phyloP scores from a whole-genome alignment of 1,139 yeast genomes.

The Blastobotrys ciferrii region DNA sequence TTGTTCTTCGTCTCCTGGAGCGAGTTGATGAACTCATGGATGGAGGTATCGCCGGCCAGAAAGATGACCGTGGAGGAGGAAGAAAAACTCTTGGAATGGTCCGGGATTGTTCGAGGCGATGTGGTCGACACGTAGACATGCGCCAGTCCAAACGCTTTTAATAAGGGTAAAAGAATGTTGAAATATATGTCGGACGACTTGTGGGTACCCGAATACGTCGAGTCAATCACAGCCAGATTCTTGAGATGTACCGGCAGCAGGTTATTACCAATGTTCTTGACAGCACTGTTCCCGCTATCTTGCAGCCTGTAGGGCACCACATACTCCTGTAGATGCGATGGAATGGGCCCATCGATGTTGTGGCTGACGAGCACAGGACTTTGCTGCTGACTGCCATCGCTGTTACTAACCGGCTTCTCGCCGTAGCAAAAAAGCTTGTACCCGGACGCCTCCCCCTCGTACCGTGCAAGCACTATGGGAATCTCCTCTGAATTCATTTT shows the following conservation, averaged over 20 bases:
- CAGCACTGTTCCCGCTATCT: background rate
- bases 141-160: constrained; percentile 34
- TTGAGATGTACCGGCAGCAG: constrained; percentile 27
- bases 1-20: constrained; percentile 31
- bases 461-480: constrained; percentile 15
- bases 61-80: constrained; percentile 50
- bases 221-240: constrained; percentile 36
- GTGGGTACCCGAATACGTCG: constrained; percentile 34
- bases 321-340: constrained; percentile 16
- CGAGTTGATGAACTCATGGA: constrained; percentile 70
- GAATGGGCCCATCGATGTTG: constrained; percentile 15
- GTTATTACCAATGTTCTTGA: constrained; percentile 3
- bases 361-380: constrained; percentile 17
- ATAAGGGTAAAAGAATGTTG: constrained; percentile 33
- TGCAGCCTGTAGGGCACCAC: constrained; percentile 18
- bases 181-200: constrained; percentile 32
- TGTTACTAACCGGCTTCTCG: constrained; percentile 8
- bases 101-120: constrained; percentile 32
- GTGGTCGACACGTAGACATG: constrained; percentile 39
- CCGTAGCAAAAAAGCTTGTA: constrained; percentile 14
- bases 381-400: constrained; percentile 5
- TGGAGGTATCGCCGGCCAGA: constrained; percentile 83
- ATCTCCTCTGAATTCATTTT: constrained; percentile 8
- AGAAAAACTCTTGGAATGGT: constrained; percentile 34
- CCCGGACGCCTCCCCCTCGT: constrained; percentile 2